Base-by-base conservation (phyloP, 257 asterid genomes). In the Handroanthus guayacan region DNA sequence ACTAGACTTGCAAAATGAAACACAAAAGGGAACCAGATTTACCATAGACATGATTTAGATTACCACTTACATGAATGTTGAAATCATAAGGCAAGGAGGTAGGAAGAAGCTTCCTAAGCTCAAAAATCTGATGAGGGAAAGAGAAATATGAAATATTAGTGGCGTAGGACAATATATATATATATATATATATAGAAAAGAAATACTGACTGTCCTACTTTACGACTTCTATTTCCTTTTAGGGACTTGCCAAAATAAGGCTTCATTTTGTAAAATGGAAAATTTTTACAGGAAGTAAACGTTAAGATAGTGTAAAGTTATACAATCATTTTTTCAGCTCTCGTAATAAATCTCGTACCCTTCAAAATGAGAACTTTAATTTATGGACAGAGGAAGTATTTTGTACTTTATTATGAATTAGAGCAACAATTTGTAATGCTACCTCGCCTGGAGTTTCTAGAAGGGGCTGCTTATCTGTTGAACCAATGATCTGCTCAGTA, bases 361-460 rank as follows among this genome's bases (percentile, higher is more conserved):
- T 10, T 20, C 4, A 13, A 47, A 47, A 9, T 11, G 3, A 1
- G 34, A 60, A 60, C 65, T 60, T 20, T 31, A 20, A 60, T 60
- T 60, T 25, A 9, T n/a, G 41, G 16, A 16, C 12, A 3, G 4
- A 20, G 7, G 14, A 6, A 1, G 4, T 57, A 57, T 8, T 57
- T 54, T 57, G 36, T 57, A 6, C 8, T 57, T 4, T 69, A 9
- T 20, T 25, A 67, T 41, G 18, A 34, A 52, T 36, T 8, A 20
- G 31, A 41, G 75, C 4, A 34, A 67, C 52, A 58, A 38, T 41
- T 72, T 9, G 13, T 52, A 65, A 31, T 5, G 58, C 78, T 82
- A 92, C 97, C 97, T 95, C 99, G 57, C 99, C 98, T 1, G 96
- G 93, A 78, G 97, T 93, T 84, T 95, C 98, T 41, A 95, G 86